Evolutionary conservation across 805 yeast species (phyloP).

Genomic region (Candida ulmi): DNA sequence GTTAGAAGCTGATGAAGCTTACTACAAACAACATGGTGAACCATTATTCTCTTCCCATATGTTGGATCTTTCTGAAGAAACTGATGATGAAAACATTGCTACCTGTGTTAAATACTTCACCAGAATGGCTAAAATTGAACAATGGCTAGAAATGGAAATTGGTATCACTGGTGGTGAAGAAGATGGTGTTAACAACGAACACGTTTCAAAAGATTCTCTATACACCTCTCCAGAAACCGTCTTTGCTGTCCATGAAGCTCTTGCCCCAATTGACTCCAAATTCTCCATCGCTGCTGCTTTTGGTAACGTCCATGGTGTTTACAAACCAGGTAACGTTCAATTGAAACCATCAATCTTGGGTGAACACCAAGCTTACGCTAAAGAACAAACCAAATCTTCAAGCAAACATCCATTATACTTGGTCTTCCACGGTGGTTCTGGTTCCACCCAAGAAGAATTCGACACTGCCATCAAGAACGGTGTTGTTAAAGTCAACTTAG

Average conservation of each 20-base stretch:
- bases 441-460: constrained; percentile 89
- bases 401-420: constrained; percentile 76
- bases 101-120: constrained; percentile 92
- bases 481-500: constrained; percentile 98
- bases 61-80: constrained; percentile 96
- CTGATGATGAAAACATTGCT: constrained; percentile 92
- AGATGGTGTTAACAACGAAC: constrained; percentile 99
- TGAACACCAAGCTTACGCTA: constrained; percentile 90
- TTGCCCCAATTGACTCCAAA: constrained; percentile 88
- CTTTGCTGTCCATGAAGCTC: constrained; percentile 83
- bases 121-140: constrained; percentile 90
- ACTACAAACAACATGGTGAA: constrained; percentile 79
- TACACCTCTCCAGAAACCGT: constrained; percentile 97
- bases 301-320: constrained; percentile 99
- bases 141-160: constrained; percentile 99
- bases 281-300: constrained; percentile 99
- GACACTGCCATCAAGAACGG: constrained; percentile 87
- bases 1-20: constrained; percentile 94
- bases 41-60: constrained; percentile 98
- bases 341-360: constrained; percentile 90
- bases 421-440: constrained; percentile 99
- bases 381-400: constrained; percentile 50
- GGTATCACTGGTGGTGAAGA: constrained; percentile 99
- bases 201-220: constrained; percentile 77
- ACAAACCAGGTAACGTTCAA: constrained; percentile 97